phyloP scores from a whole-genome alignment of 129 eudicot genomes.

The Helianthus annuus region DNA sequence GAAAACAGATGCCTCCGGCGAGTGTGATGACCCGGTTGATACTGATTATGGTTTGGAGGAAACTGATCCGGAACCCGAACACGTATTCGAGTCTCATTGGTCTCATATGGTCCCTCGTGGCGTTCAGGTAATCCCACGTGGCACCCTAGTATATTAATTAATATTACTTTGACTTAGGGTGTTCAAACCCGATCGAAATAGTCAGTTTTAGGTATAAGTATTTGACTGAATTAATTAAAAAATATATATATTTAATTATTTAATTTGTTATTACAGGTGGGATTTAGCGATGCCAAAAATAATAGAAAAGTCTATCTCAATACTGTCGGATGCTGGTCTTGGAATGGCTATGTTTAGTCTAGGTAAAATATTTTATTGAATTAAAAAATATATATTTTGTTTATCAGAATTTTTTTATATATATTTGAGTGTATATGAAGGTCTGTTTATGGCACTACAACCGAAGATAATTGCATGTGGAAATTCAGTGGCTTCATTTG shows the following conservation, averaged over 20 bases:
- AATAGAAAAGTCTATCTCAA: conserved; percentile 62
- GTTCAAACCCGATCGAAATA: neutral
- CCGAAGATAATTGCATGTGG: conserved; percentile 98
- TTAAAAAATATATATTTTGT: too few relatives aligned
- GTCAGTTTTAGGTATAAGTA: too few relatives aligned
- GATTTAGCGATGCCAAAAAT: conserved; percentile 81
- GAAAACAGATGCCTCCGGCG: conserved; percentile 89
- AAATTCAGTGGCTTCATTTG: conserved; percentile 75
- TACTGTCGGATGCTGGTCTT: conserved; percentile 96
- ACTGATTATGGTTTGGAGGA: conserved; percentile 96
- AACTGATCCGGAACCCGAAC: conserved; percentile 92
- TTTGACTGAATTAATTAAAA: too few relatives aligned
- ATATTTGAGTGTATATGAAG: conserved; percentile 27
- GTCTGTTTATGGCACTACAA: conserved; percentile 97
- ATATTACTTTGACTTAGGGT: too few relatives aligned
- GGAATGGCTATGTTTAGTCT: conserved; percentile 99
- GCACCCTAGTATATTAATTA: neutral
- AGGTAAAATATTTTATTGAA: conserved; percentile 42
- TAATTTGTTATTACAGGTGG: conserved; percentile 56
- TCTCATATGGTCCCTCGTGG: conserved; percentile 79
- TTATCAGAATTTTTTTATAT: too few relatives aligned
- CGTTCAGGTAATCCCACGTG: conserved; percentile 53
- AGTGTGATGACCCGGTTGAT: conserved; percentile 96
- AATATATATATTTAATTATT: neutral
- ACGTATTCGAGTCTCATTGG: conserved; percentile 96